phyloP scores from a whole-genome alignment of 305 asterid genomes.

The Withania somnifera region DNA sequence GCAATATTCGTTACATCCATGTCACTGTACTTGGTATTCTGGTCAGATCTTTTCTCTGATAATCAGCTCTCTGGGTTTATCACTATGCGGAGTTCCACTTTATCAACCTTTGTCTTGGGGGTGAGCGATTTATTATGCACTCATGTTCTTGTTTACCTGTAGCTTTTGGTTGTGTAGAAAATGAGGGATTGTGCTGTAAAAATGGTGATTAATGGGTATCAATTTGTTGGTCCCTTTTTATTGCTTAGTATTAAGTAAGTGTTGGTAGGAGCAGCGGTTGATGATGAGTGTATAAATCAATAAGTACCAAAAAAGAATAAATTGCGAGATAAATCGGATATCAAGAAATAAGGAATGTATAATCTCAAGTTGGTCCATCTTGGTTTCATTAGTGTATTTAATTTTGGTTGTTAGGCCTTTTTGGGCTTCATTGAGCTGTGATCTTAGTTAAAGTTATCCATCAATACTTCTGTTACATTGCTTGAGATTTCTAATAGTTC shows the following conservation, averaged over 20 bases:
- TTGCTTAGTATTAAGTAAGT: no score
- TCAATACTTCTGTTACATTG: not conserved
- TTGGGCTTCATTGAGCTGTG: not conserved
- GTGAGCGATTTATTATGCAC: conserved; percentile 28
- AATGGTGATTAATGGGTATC: not conserved
- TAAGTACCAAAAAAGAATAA: no score
- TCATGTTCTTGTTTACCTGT: not conserved
- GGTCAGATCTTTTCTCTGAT: conserved; percentile 50
- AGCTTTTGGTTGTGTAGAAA: not conserved
- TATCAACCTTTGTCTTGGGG: conserved; percentile 54
- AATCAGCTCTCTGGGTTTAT: conserved; percentile 27
- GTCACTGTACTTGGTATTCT: conserved; percentile 47
- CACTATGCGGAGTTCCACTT: conserved; percentile 42
- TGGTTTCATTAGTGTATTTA: not conserved
- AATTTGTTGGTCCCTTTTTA: not conserved
- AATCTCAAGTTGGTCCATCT: not conserved
- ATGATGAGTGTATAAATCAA: no score
- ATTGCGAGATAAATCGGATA: no score
- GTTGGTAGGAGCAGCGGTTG: no score
- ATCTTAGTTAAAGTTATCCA: not conserved
- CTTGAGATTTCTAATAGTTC: not conserved
- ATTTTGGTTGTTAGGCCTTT: not conserved
- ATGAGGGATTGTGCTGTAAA: not conserved
- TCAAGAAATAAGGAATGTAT: not conserved
- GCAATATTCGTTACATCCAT: conserved; percentile 44